phyloP scores from a whole-genome alignment of 345 rosid genomes.

The Orychophragmus violaceus region DNA sequence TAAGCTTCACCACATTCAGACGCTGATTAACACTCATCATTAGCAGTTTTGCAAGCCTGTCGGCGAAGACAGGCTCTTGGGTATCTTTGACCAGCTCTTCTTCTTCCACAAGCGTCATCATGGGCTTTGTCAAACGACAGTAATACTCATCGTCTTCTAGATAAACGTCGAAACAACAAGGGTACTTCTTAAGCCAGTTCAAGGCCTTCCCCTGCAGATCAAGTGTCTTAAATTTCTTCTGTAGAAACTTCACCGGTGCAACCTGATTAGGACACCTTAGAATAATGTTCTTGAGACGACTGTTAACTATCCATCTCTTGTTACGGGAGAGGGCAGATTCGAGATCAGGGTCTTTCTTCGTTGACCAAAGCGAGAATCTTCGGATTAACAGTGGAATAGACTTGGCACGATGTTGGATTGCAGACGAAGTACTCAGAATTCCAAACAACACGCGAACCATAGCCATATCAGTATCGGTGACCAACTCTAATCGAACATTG shows the following conservation, averaged over 20 bases:
- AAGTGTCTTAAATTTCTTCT: constrained; percentile 87
- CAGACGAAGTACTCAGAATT: neutral
- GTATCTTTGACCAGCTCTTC: constrained; percentile 61
- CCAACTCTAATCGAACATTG: neutral
- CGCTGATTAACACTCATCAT: constrained; percentile 79
- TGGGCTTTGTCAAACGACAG: constrained; percentile 59
- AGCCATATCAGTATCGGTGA: constrained; percentile 12
- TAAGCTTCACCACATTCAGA: constrained; percentile 66
- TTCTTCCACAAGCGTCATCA: constrained; percentile 74
- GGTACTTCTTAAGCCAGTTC: constrained; percentile 91
- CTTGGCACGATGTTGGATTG: constrained; percentile 13
- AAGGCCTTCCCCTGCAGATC: constrained; percentile 93
- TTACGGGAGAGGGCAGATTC: constrained; percentile 79
- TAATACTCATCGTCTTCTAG: constrained; percentile 55
- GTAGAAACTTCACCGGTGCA: constrained; percentile 50
- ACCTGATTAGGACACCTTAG: constrained; percentile 66
- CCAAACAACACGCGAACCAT: neutral
- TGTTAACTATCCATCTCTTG: constrained; percentile 83
- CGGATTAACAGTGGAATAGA: constrained; percentile 23
- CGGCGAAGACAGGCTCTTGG: constrained; percentile 53
- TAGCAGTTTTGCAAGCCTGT: constrained; percentile 64
- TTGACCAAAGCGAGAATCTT: constrained; percentile 80
- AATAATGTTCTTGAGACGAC: constrained; percentile 77
- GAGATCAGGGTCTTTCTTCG: constrained; percentile 83
- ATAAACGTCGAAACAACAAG: constrained; percentile 76